Percentiles rank a stretch among this genome's conserved stretches.
These are phyloP conservation scores for Ceratocystis ficicola DNA, from an alignment of 2,329 filamentous ascomycete species.

Conservation along the genomic window DNA sequence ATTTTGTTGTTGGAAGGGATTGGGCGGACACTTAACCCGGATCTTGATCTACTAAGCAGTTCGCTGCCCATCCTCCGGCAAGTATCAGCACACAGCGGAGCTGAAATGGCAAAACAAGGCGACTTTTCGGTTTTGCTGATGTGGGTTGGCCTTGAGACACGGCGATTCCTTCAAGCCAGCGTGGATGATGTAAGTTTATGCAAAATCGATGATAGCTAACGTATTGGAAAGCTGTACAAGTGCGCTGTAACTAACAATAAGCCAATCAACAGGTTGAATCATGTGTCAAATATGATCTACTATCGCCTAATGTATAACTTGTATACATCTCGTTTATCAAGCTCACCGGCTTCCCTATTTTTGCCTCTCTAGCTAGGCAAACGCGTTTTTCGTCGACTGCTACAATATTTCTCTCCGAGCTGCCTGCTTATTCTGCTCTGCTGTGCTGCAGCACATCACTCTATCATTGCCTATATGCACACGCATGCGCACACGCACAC, in stretches of 20 bases:
- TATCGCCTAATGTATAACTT: slow-evolving; percentile 69
- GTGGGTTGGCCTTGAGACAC: slow-evolving; percentile 81
- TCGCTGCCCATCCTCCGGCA: slow-evolving; percentile 83
- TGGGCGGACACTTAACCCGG: slow-evolving; percentile 71
- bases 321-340: neutral
- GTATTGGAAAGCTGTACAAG: neutral
- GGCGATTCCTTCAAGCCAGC: slow-evolving; percentile 79
- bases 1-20: slow-evolving; percentile 91
- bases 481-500: neutral
- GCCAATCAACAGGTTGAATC: slow-evolving; percentile 53
- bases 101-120: slow-evolving; percentile 55
- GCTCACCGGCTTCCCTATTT: neutral
- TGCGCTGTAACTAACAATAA: neutral
- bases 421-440: neutral
- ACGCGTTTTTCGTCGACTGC: too few relatives aligned
- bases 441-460: neutral
- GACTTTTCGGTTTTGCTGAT: slow-evolving; percentile 80
- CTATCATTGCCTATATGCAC: too few relatives aligned
- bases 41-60: slow-evolving; percentile 73
- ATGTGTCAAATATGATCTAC: slow-evolving; percentile 80
- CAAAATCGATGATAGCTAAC: neutral
- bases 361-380: neutral
- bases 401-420: neutral
- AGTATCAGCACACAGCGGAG: slow-evolving; percentile 65
- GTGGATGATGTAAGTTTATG: slow-evolving; percentile 63